Evolutionary conservation across 1,284 basidiomycete species (phyloP).

Genomic region (Exsudoporus floridanus): DNA sequence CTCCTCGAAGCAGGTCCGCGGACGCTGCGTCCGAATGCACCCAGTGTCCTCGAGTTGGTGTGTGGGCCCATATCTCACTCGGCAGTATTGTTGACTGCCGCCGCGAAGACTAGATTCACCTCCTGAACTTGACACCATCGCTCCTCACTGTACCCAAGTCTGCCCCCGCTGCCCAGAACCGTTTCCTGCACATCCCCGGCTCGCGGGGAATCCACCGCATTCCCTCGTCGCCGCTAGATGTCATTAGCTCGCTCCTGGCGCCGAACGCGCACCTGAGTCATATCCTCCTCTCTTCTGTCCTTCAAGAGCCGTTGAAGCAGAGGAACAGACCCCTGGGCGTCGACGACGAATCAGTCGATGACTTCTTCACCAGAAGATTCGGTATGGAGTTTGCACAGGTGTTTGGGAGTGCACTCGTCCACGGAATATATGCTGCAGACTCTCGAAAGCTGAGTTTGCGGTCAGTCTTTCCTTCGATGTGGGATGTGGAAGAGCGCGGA

Average conservation of each 20-base stretch:
- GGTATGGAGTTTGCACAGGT: constrained; percentile 70
- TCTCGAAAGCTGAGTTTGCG: constrained; percentile 73
- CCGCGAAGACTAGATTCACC: constrained; percentile 59
- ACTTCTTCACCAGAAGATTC: constrained; percentile 77
- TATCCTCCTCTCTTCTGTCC: constrained; percentile 52
- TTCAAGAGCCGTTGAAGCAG: constrained; percentile 58
- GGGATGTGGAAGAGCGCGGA: constrained; percentile 64
- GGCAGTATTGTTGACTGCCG: constrained; percentile 16
- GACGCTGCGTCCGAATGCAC: constrained; percentile 74
- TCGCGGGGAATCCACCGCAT: constrained; percentile 43
- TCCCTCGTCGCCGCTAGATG: constrained; percentile 49
- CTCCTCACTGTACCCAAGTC: constrained; percentile 64
- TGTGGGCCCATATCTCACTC: constrained; percentile 34
- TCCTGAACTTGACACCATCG: constrained; percentile 59
- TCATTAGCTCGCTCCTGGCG: constrained; percentile 42
- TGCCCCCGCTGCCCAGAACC: constrained; percentile 69
- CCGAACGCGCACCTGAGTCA: constrained; percentile 48
- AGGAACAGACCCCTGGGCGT: constrained; percentile 40
- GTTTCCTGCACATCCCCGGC: constrained; percentile 69
- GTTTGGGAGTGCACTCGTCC: constrained; percentile 82
- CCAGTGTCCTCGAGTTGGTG: constrained; percentile 77
- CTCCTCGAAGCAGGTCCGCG: constrained; percentile 82
- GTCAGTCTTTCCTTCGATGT: constrained; percentile 74
- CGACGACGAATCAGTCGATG: constrained; percentile 80
- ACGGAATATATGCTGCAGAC: constrained; percentile 93